Evolutionary conservation across 1,284 basidiomycete species (phyloP).

Genomic region (Moesziomyces antarcticus): DNA sequence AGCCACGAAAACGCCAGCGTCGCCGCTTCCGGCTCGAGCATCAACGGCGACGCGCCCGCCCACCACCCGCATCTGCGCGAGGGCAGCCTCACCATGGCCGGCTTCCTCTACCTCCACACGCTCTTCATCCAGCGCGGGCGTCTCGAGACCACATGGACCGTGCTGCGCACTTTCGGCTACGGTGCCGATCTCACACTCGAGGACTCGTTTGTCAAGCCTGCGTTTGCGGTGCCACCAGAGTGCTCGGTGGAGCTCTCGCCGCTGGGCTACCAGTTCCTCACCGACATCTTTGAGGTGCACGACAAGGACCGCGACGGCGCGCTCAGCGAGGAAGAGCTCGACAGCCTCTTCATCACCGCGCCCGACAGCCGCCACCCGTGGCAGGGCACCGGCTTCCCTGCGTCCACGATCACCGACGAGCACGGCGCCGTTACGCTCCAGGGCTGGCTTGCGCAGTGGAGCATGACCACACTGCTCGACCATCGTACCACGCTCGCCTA

Average conservation of each 20-base stretch:
- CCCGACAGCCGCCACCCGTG: constrained; percentile 72
- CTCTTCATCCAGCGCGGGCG: constrained; percentile 96
- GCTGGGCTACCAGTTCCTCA: constrained; percentile 94
- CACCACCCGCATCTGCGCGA: constrained; percentile 64
- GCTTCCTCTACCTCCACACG: constrained; percentile 94
- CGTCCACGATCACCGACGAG: constrained; percentile 89
- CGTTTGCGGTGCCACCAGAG: constrained; percentile 92
- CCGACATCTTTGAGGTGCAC: constrained; percentile 94
- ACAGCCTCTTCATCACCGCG: constrained; percentile 89
- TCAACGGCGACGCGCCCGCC: constrained; percentile 34
- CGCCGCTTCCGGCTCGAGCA: constrained; percentile 42
- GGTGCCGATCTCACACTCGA: constrained; percentile 86
- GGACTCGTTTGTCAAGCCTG: constrained; percentile 49
- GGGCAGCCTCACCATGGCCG: constrained; percentile 85
- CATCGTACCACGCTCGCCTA: constrained; percentile 91
- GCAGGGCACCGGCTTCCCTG: constrained; percentile 68
- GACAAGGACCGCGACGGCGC: constrained; percentile 98
- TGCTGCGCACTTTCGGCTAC: constrained; percentile 93
- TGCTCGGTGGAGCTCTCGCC: constrained; percentile 95
- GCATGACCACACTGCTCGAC: constrained; percentile 95
- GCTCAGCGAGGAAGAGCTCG: constrained; percentile 83
- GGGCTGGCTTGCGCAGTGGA: constrained; percentile 99
- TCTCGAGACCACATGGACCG: constrained; percentile 97
- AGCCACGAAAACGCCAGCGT: constrained; percentile 47
- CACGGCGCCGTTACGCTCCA: constrained; percentile 90